Evolutionary conservation across 306 rosid species (phyloP), one percentile per base, ranked within the genome.

Genomic region (Cicer cuneatum): DNA sequence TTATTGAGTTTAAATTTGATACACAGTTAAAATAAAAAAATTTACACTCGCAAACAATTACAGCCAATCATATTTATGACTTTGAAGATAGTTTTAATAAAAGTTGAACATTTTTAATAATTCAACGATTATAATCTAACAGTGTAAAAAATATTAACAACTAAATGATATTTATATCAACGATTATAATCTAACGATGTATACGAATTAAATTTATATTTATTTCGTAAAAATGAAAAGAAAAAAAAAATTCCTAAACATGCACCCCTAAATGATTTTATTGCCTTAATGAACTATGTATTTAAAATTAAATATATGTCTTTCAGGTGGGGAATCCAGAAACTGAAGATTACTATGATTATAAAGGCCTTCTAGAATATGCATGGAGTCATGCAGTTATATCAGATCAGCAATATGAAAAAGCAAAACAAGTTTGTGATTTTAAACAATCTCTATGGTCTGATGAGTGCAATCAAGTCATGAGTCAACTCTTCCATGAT

Each of bases 361-460:
- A 65, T 8, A 84, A 84, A 57, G 90, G 88, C 14, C 24, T 86
- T 0, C 58, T 86, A 29, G 88, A 86, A 79, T 86, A 84, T 82
- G 90, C 90, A 69, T 86, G 90, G 90, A 84, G 90, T 69, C 90
- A 86, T 72, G 83, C 90, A 33, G 83, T 86, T 11, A 73, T 86
- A 84, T 84, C 90, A 59, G 86, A 86, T 14, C 80, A 82, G 18
- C 75, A 76, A 54, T 86, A 79, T 8, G 85, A 84, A 1, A 82
- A 82, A 71, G 88, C 83, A 63, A 86, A 79, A 70, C 65, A 81
- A 79, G 75, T 59, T 4, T 86, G 90, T 70, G 86, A 84, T 64
- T 86, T 84, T 14, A 84, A 84, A 80, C 71, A 77, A 66, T 65
- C 35, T 3, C 2, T 51, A 4, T 86, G 90, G 88, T 81, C 90